Evolutionary conservation across 2,329 filamentous ascomycete genomes (phyloP).

Genomic region (Dactylellina haptotyla): DNA sequence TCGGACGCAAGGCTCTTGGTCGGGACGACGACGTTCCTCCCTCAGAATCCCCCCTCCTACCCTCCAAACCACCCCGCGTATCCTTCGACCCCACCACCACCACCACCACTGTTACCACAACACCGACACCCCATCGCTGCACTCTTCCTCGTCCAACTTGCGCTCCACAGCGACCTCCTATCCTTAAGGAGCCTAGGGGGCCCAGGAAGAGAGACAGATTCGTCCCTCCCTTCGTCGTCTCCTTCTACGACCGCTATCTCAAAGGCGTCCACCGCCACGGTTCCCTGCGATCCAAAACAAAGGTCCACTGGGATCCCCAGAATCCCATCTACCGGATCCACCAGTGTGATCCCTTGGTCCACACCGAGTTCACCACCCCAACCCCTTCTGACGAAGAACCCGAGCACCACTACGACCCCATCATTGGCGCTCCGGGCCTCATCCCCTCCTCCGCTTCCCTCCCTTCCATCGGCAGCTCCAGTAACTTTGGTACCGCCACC

Average conservation of each 20-base stretch:
- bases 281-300: constrained; percentile 7
- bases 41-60: neutral
- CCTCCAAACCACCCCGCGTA: neutral
- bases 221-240: constrained; percentile 8
- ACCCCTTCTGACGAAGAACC: neutral
- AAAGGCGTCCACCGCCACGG: neutral
- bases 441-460: constrained; percentile 7
- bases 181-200: constrained; percentile 25
- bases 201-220: constrained; percentile 14
- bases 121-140: neutral
- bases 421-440: constrained; percentile 4
- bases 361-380: neutral
- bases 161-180: constrained; percentile 15
- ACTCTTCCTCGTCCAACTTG: constrained; percentile 18
- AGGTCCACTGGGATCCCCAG: constrained; percentile 1
- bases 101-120: neutral
- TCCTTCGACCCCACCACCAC: neutral
- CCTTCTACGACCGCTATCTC: constrained; percentile 5
- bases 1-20: constrained; percentile 10
- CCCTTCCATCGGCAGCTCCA: neutral
- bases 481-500: neutral
- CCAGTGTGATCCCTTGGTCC: neutral
- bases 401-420: constrained; percentile 3
- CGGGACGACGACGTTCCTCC: neutral
- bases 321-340: neutral